Base-by-base conservation (phyloP, 2,329 filamentous ascomycete genomes). In the Aspergillus proliferans region DNA sequence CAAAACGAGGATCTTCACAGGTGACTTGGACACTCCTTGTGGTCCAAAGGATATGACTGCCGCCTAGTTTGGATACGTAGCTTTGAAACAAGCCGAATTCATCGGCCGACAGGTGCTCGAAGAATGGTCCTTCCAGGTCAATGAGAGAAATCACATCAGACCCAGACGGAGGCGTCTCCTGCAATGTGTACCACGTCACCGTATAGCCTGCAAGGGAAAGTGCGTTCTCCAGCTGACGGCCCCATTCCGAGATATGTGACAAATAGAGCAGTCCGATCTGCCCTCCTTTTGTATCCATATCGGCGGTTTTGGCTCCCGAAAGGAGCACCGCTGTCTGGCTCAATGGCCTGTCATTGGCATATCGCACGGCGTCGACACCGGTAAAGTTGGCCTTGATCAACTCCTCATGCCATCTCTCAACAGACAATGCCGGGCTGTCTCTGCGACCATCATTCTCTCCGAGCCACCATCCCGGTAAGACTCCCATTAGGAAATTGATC, bases 381-480 rank as follows among this genome's bases (percentile, higher is more conserved):
- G 55, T 51, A 21, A 60, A 60, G 18, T 57, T 59, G 2, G 47
- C 46, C 26, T 52, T 54, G 49, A 59, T 49, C 3, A 58, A 19
- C 9, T 21, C 57, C 14, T 50, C 44, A 9, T 51, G 44, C 58
- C 58, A 60, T 21, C 54, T 54, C 22, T 57, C 43, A 1, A 49
- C 48, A 0, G 50, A 54, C n/a, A 59, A 52, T 3, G 58, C 51
- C 3, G 58, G 58, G 2, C 57, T 54, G 9, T 52, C 47, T 1
- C 43, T 49, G 2, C 68, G 58, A 19, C 63, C 58, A 19, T 59
- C 45, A 48, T 36, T 66, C 54, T 22, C 46, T 54, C 63, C 62
- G 3, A 60, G 42, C 69, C 68, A 72, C 70, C 68, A 74, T 0
- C 69, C 70, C 8, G 67, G 60, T 0, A 74, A 50, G 3, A 58